These are phyloP conservation scores for Penicillium ochrochloron DNA, from an alignment of 495 filamentous ascomycete genomes.

Conservation along the genomic window DNA sequence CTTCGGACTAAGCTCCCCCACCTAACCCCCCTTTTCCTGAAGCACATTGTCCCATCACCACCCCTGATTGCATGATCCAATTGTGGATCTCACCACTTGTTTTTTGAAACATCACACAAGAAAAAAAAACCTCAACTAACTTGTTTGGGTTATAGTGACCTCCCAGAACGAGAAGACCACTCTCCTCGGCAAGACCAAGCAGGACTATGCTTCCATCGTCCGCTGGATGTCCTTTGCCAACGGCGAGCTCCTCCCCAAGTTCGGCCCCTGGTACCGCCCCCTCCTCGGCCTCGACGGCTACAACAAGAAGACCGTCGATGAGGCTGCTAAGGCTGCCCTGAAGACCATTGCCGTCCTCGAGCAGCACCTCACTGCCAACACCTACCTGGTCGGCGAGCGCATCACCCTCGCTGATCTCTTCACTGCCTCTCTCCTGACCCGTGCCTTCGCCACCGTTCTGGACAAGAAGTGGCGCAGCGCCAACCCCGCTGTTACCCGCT, in stretches of 20 bases:
- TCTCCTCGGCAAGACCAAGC: slow-evolving; percentile 98
- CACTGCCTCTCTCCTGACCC: slow-evolving; percentile 66
- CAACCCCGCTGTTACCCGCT: slow-evolving; percentile 85
- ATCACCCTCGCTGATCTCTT: slow-evolving; percentile 96
- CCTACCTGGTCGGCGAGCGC: slow-evolving; percentile 96
- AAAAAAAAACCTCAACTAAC: slow-evolving; percentile 30
- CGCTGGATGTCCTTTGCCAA: slow-evolving; percentile 96
- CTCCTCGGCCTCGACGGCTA: slow-evolving; percentile 80
- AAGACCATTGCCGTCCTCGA: slow-evolving; percentile 75
- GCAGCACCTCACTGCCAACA: slow-evolving; percentile 87
- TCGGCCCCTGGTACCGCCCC: slow-evolving; percentile 88
- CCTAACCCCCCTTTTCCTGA: slow-evolving; percentile 16
- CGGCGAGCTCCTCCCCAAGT: slow-evolving; percentile 72
- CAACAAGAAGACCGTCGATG: slow-evolving; percentile 97
- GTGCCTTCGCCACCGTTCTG: slow-evolving; percentile 35
- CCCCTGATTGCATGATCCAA: slow-evolving; percentile 27
- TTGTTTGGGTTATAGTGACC: slow-evolving; percentile 67
- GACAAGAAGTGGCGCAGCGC: slow-evolving; percentile 55
- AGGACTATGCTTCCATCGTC: slow-evolving; percentile 98
- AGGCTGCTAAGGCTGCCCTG: slow-evolving; percentile 65
- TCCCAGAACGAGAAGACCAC: slow-evolving; percentile 99
- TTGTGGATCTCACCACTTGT: slow-evolving; percentile 19
- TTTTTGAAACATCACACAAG: neutral
- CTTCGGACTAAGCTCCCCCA: slow-evolving; percentile 1
- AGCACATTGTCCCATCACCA: slow-evolving; percentile 26